These are phyloP conservation scores for Sporothrix inflata DNA, from an alignment of 2,329 filamentous ascomycete genomes.

Conservation along the genomic window DNA sequence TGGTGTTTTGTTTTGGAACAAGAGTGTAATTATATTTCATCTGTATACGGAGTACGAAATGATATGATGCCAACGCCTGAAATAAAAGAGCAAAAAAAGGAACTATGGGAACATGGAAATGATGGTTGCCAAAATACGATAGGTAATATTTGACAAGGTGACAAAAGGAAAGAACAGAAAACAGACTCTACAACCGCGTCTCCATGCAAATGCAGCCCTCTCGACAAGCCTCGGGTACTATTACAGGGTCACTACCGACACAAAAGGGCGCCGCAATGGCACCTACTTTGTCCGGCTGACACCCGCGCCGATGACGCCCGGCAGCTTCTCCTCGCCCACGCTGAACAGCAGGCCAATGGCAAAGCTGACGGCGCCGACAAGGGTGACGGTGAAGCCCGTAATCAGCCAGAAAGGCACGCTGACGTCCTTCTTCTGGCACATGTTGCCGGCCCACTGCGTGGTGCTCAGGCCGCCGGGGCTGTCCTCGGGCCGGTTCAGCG, in stretches of 20 bases:
- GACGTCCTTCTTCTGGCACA: slow-evolving; percentile 90
- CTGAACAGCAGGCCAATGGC: slow-evolving; percentile 78
- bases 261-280: neutral
- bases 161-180: slow-evolving; percentile 2
- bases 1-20: neutral
- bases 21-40: slow-evolving; percentile 14
- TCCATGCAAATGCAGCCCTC: neutral
- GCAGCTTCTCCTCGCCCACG: slow-evolving; percentile 85
- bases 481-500: slow-evolving; percentile 47
- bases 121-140: slow-evolving; percentile 17
- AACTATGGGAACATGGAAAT: slow-evolving; percentile 15
- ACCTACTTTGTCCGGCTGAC: slow-evolving; percentile 71
- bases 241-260: neutral
- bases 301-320: slow-evolving; percentile 93
- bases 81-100: neutral
- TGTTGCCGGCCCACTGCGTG: slow-evolving; percentile 78
- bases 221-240: neutral
- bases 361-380: slow-evolving; percentile 69
- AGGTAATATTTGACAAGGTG: neutral
- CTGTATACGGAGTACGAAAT: slow-evolving; percentile 12
- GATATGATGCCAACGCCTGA: slow-evolving; percentile 25
- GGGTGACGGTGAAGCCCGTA: slow-evolving; percentile 69
- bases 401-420: slow-evolving; percentile 90
- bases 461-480: slow-evolving; percentile 47
- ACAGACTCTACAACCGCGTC: neutral